Evolutionary conservation across 768 basidiomycete species (phyloP), one percentile per base, ranked within the genome.

Genomic region (Pisolithus microcarpus): DNA sequence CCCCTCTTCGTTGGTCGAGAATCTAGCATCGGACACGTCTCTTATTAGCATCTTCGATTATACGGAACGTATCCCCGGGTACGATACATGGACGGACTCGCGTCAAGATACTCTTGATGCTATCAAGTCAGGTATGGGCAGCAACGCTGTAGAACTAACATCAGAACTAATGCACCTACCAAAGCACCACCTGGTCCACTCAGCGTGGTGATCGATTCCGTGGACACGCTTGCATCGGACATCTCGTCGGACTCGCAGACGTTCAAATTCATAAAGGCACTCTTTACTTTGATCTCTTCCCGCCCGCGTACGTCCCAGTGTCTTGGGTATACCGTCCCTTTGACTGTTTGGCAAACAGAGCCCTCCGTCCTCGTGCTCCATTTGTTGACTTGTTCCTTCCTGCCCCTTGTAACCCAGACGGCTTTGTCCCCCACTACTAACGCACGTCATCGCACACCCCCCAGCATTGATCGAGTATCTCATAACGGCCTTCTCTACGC

Each of bases 201-300:
- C 26, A 77, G 74, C 54, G 76, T 89, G 21, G 63, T 86, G 47
- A 72, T 92, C 34, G 91, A 92, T 63, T 87, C 87, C 18, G 65
- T 82, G 16, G 84, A 89, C 57, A 84, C 80, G 4, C 65, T 91
- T 21, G 61, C 74, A 5, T 70, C 77, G 9, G 85, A 90, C 59
- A 60, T 79, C 21, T 75, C 72, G 10, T 82, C 85, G 11, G 51
- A 72, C 21, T 65, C 84, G 5, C 71, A 73, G 55, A 71, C 80
- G 1, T 81, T 79, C 56, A 71, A 65, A 31, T 73, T 80, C 51
- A 70, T 91, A 28, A 71, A 62, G 26, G 66, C 72, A 10, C 58
- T 87, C 19, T 67, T 80, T 13, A 43, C 58, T 23, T 54, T 74
- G n/a, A 55, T 85, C 46, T 68, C 68, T 38, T 58, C 66, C 8